phyloP scores from a whole-genome alignment of 352 stramenopile genomes.

The Globisporangium cylindrosporum region DNA sequence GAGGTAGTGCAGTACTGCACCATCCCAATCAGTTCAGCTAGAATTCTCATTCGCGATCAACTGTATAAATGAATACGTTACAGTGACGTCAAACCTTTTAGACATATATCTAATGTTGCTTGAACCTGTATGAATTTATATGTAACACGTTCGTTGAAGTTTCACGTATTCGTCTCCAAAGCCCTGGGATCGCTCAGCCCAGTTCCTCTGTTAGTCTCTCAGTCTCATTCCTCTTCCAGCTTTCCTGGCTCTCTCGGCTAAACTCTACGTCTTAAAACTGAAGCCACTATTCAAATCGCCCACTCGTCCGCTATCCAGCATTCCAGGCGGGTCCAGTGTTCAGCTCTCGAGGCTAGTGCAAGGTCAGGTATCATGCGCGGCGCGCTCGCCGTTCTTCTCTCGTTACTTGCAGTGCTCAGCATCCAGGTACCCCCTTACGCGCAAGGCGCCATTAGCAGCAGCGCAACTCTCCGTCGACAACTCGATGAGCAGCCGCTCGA shows the following conservation, averaged over 20 bases:
- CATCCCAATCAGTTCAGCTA: background rate
- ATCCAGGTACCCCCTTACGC: background rate
- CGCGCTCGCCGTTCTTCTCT: background rate
- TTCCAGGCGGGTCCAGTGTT: background rate
- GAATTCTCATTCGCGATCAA: background rate
- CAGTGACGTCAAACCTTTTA: background rate
- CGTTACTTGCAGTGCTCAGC: background rate
- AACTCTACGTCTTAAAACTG: background rate
- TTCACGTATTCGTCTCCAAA: background rate
- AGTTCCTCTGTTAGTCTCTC: background rate
- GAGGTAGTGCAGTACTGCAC: background rate
- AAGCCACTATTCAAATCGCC: background rate
- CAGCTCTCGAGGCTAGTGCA: background rate
- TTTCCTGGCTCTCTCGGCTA: background rate
- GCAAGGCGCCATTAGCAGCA: too few species aligned
- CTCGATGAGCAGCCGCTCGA: background rate
- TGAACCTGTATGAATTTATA: background rate
- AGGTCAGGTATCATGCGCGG: background rate
- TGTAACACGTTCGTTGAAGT: constrained; percentile 2
- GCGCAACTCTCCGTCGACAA: background rate
- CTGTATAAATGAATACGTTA: constrained; percentile 2
- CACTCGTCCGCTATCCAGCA: background rate
- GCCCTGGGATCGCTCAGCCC: background rate
- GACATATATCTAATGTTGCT: too few species aligned
- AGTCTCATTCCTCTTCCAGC: background rate